Conservation (phyloP, 1,284 basidiomycete species). For the Trametes sp. region DNA sequence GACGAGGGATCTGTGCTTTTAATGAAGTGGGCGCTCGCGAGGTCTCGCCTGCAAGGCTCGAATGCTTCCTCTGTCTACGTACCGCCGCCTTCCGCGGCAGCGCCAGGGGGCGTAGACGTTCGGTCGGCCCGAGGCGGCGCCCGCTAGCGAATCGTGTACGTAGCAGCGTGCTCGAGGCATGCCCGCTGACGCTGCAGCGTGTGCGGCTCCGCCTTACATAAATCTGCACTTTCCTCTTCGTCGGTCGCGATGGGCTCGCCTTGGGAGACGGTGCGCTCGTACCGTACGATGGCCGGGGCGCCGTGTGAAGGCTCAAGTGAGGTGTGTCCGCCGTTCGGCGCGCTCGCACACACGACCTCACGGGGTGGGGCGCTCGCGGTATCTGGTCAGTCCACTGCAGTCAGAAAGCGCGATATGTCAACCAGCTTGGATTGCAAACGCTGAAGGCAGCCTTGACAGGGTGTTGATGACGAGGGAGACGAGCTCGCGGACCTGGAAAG, state of each 20-base stretch:
- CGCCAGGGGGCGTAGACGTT: slow-evolving; percentile 3
- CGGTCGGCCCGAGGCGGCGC: slow-evolving; percentile 26
- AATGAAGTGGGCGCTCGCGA: slow-evolving; percentile 27
- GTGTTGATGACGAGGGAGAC: slow-evolving; percentile 1
- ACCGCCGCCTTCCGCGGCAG: slow-evolving; percentile 8
- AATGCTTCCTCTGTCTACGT: slow-evolving; percentile 4
- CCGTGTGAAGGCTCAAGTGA: slow-evolving; percentile 25
- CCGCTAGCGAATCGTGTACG: slow-evolving; percentile 25
- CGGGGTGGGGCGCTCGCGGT: not conserved
- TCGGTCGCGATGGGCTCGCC: slow-evolving; percentile 20
- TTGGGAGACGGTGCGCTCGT: slow-evolving; percentile 18
- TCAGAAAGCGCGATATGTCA: not conserved
- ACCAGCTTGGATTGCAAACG: not conserved
- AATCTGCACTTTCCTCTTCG: slow-evolving; percentile 28
- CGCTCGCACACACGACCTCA: not conserved
- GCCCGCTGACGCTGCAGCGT: slow-evolving; percentile 26
- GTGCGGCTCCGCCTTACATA: slow-evolving; percentile 30
- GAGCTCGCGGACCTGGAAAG: slow-evolving; percentile 18
- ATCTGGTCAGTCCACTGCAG: not conserved
- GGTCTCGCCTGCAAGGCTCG: not conserved
- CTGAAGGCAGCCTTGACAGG: slow-evolving; percentile 2
- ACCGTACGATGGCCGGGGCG: slow-evolving; percentile 8
- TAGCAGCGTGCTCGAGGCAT: slow-evolving; percentile 21
- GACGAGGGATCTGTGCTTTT: slow-evolving; percentile 25
- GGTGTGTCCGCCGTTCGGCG: slow-evolving; percentile 20